Percentiles rank a stretch among this genome's conserved stretches.
These are phyloP conservation scores for Leccinum ochraceum DNA, from an alignment of 768 basidiomycete species.

Conservation along the genomic window DNA sequence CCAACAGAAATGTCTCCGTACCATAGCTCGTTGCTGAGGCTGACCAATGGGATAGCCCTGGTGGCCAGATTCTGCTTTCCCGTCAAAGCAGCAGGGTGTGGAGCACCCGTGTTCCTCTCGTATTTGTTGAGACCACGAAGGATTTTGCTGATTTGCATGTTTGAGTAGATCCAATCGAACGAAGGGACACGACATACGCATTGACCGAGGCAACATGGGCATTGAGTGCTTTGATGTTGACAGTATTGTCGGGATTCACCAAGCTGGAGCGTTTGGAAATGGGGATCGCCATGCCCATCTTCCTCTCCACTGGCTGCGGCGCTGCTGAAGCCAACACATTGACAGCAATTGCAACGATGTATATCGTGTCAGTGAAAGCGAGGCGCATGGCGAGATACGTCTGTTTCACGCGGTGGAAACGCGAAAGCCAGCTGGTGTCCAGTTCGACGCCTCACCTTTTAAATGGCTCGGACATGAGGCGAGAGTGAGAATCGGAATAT, in stretches of 20 bases:
- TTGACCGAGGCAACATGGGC: slow-evolving; percentile 4
- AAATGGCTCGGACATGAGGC: background rate
- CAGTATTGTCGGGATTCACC: slow-evolving; percentile 8
- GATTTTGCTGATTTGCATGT: slow-evolving; percentile 3
- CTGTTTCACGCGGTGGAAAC: background rate
- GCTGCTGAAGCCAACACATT: slow-evolving; percentile 6
- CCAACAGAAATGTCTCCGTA: slow-evolving; percentile 15
- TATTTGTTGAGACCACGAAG: background rate
- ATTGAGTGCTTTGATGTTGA: slow-evolving; percentile 7
- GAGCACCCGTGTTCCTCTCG: slow-evolving; percentile 3
- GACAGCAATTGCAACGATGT: slow-evolving; percentile 3
- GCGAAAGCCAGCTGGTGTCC: background rate
- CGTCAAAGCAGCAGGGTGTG: background rate
- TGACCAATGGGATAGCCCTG: background rate
- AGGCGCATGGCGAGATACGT: background rate
- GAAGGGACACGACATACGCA: slow-evolving; percentile 7
- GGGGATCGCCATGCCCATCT: slow-evolving; percentile 5
- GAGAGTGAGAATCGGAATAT: background rate
- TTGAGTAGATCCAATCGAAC: background rate
- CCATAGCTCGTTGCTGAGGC: background rate
- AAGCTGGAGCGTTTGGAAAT: slow-evolving; percentile 10
- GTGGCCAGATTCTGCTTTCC: background rate
- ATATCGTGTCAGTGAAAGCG: background rate
- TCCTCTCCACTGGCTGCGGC: background rate
- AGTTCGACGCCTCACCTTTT: background rate